Evolutionary conservation across 768 basidiomycete species (phyloP).

Genomic region (Hericium coralloides): DNA sequence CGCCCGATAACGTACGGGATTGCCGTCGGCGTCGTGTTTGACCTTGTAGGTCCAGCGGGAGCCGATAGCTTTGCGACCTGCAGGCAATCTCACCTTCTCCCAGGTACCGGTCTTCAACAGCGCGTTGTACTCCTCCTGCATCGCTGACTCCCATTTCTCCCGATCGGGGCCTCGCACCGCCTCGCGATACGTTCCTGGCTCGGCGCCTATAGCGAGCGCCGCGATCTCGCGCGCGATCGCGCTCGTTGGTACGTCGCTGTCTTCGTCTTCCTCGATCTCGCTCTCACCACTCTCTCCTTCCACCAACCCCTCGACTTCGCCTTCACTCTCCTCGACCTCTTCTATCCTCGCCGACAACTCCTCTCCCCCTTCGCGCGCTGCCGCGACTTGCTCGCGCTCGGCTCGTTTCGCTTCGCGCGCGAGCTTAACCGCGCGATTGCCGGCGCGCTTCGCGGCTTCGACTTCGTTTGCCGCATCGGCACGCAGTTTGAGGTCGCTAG

Average conservation of each 20-base stretch:
- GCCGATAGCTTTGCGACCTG: background rate
- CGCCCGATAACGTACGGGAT: constrained; percentile 22
- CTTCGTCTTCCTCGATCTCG: background rate
- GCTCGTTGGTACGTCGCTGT: background rate
- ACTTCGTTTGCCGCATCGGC: background rate
- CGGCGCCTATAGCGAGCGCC: background rate
- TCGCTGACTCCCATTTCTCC: background rate
- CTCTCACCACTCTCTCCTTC: background rate
- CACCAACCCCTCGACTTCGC: too few species aligned
- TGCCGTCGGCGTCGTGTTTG: constrained; percentile 22
- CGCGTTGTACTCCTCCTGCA: background rate
- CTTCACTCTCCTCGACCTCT: too few species aligned
- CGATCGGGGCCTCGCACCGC: background rate
- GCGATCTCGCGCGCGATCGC: background rate
- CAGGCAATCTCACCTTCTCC: background rate
- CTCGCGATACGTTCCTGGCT: background rate
- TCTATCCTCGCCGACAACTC: too few species aligned
- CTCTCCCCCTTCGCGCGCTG: background rate
- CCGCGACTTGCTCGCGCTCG: background rate
- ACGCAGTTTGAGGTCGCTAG: background rate
- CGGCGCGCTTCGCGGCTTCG: background rate
- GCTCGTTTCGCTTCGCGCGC: background rate
- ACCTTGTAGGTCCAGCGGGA: constrained; percentile 22
- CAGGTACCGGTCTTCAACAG: background rate
- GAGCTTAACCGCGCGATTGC: background rate